These are phyloP conservation scores for Elsinoe batatas DNA, from an alignment of 2,329 filamentous ascomycete species.

Conservation along the genomic window DNA sequence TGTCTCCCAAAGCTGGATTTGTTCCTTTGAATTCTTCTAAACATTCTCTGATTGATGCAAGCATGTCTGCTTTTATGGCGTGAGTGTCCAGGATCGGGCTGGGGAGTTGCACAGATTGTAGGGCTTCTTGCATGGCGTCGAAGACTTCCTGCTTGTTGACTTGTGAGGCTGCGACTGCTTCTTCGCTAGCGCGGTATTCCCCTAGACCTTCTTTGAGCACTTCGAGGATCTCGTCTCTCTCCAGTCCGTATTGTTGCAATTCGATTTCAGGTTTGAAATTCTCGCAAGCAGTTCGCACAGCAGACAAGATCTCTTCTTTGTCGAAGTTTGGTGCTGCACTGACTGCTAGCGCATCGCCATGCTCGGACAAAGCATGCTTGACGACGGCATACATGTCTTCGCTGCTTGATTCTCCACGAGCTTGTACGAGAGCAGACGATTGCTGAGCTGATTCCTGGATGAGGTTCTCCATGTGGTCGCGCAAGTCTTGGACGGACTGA, in stretches of 20 bases:
- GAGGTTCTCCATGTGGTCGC: conserved; percentile 70
- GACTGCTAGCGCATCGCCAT: conserved; percentile 38
- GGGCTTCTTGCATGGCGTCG: conserved; percentile 71
- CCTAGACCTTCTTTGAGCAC: conserved; percentile 79
- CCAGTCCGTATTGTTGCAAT: conserved; percentile 78
- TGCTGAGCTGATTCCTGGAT: conserved; percentile 61
- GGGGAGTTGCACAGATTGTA: conserved; percentile 71
- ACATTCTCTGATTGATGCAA: conserved; percentile 74
- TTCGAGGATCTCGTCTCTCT: conserved; percentile 79
- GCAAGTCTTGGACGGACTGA: conserved; percentile 70
- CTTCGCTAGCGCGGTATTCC: conserved; percentile 53
- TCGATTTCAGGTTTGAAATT: conserved; percentile 90
- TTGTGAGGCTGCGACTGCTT: conserved; percentile 34
- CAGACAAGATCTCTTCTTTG: conserved; percentile 71
- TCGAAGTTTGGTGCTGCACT: conserved; percentile 25
- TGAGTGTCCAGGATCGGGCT: conserved; percentile 57
- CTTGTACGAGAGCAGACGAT: conserved; percentile 10
- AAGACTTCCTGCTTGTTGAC: conserved; percentile 69
- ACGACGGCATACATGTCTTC: conserved; percentile 81
- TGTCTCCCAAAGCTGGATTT: conserved; percentile 18
- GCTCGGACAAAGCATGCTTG: conserved; percentile 60
- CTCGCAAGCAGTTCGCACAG: conserved; percentile 85
- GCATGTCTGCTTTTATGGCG: conserved; percentile 71
- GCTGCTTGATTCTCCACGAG: conserved; percentile 36
- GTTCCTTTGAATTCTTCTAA: conserved; percentile 67